phyloP scores from a whole-genome alignment of 2,329 filamentous ascomycete genomes.

The Fusarium sp. region DNA sequence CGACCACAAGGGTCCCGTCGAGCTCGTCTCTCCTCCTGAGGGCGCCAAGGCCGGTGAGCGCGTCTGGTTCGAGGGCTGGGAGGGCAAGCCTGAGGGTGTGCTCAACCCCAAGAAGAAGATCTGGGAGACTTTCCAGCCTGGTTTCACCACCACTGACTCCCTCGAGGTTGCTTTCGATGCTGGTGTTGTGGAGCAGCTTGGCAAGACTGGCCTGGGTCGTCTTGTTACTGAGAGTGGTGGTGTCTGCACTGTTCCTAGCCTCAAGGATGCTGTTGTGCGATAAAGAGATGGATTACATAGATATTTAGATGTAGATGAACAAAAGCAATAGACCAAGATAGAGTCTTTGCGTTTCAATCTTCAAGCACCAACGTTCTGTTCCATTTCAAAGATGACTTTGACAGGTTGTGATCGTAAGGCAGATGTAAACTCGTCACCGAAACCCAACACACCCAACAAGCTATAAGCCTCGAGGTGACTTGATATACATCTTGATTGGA shows the following conservation, averaged over 20 bases:
- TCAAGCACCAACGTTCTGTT: neutral
- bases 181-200: slow-evolving; percentile 78
- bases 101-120: slow-evolving; percentile 99
- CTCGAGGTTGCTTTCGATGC: slow-evolving; percentile 91
- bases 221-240: slow-evolving; percentile 83
- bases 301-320: slow-evolving; percentile 16
- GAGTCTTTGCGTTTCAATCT: neutral
- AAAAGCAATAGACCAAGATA: slow-evolving; percentile 13
- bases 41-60: slow-evolving; percentile 85
- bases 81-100: slow-evolving; percentile 90
- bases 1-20: slow-evolving; percentile 89
- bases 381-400: neutral
- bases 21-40: slow-evolving; percentile 87
- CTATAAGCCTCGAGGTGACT: neutral
- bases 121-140: slow-evolving; percentile 96
- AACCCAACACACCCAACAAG: neutral
- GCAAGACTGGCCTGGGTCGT: slow-evolving; percentile 75
- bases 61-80: slow-evolving; percentile 94
- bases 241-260: slow-evolving; percentile 83
- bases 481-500: slow-evolving; percentile 5
- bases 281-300: slow-evolving; percentile 59
- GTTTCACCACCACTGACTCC: slow-evolving; percentile 87
- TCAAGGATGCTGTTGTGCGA: slow-evolving; percentile 85
- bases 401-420: neutral
- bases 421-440: neutral